Percentiles rank a stretch among this genome's conserved stretches.
Conservation (phyloP, 768 basidiomycete species). For the Podaxis mareebaensis region DNA sequence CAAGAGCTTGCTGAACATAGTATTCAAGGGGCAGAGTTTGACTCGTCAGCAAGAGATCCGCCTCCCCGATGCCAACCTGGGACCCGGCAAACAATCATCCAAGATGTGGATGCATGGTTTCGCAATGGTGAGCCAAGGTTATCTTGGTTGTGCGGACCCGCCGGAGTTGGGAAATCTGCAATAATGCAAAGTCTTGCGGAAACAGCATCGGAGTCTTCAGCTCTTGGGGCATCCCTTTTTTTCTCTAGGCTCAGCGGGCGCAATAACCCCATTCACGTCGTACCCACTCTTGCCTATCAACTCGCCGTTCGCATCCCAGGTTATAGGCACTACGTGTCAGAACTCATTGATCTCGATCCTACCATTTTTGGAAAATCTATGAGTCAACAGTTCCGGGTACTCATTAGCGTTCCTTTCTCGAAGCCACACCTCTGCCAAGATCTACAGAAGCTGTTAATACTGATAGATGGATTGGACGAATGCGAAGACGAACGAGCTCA, state of each 20-base stretch:
- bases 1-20: background rate
- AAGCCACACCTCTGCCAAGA: too few species aligned
- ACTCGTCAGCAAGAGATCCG: slow-evolving; percentile 5
- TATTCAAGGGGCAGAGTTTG: background rate
- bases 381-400: background rate
- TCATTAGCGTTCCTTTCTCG: background rate
- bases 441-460: background rate
- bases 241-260: background rate
- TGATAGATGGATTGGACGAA: slow-evolving; percentile 5
- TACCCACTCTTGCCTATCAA: slow-evolving; percentile 6
- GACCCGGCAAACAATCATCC: background rate
- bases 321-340: background rate
- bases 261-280: background rate
- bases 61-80: slow-evolving; percentile 7
- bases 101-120: background rate
- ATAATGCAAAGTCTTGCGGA: slow-evolving; percentile 10
- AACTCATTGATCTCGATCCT: background rate
- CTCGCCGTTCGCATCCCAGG: background rate
- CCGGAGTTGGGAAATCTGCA: slow-evolving; percentile 8
- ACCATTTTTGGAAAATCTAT: background rate
- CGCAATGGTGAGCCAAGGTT: background rate
- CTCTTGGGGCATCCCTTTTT: slow-evolving; percentile 3
- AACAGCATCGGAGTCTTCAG: background rate
- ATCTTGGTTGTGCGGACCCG: background rate
- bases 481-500: background rate